Base-by-base conservation (phyloP, 2,329 filamentous ascomycete genomes). In the Fusarium torreyae region DNA sequence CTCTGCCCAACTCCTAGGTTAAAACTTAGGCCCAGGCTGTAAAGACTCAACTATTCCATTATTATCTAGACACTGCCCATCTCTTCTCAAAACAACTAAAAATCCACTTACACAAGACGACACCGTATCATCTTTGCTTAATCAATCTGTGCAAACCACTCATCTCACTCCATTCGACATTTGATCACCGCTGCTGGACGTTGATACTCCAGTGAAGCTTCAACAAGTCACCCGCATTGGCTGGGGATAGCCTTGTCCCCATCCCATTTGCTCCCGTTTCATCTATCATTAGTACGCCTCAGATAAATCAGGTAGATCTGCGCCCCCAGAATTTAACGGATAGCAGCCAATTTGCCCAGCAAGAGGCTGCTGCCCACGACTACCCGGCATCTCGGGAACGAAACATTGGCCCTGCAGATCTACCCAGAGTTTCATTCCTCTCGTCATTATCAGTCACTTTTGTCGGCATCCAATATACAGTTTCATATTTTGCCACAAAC, bases 401-500 rank as follows among this genome's bases (percentile, higher is more conserved):
- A 43, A 43, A 26, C 50, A 33, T 50, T 39, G 38, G 20, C 28
- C 14, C n/a, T 42, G 46, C 36, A 60, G 33, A 50, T 52, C 50
- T 24, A 9, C 33, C 20, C n/a, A 34, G 20, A 31, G 31, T 52
- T 26, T 40, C 20, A 36, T 55, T 45, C 44, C 45, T 33, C 53
- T 64, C 44, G 53, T 45, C 63, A 54, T 50, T 48, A 28, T 36
- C 42, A 49, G 46, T 57, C 28, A 57, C 33, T 52, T 33, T 50
- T 42, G 39, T 58, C 39, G 48, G 43, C 40, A 49, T 50, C 38
- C 39, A 46, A 49, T 31, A 52, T 56, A 38, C 22, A 28, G 33
- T 51, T 43, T 46, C 42, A 22, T 24, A 31, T 57, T 73, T 73
- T 40, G 66, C 63, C 68, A 73, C 70, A 43, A 60, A 56, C 45